These are phyloP conservation scores for Millerago galiae DNA, from an alignment of 805 yeast species.

Conservation along the genomic window DNA sequence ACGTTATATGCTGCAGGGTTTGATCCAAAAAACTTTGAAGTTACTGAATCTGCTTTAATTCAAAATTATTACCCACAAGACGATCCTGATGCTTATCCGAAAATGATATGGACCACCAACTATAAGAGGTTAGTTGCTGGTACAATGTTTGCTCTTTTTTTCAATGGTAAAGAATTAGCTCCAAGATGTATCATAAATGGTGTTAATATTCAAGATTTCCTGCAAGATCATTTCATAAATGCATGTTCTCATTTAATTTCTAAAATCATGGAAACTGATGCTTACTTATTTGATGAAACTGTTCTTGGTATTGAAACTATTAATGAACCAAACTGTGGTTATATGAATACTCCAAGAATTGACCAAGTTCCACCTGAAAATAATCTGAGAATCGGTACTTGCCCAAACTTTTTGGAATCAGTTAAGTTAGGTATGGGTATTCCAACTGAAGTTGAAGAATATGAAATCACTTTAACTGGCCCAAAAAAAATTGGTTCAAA, in stretches of 20 bases:
- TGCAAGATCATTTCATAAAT: constrained; percentile 56
- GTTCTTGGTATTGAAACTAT: constrained; percentile 76
- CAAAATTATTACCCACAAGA: constrained; percentile 47
- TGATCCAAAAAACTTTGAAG: constrained; percentile 64
- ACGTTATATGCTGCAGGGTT: constrained; percentile 85
- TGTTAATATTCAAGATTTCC: constrained; percentile 67
- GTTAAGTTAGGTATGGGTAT: constrained; percentile 76
- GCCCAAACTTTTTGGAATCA: constrained; percentile 76
- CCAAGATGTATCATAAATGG: constrained; percentile 72
- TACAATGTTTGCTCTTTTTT: constrained; percentile 82
- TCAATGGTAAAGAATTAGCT: constrained; percentile 69
- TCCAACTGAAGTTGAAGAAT: constrained; percentile 59
- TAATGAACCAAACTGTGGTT: constrained; percentile 82
- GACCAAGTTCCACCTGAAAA: constrained; percentile 49
- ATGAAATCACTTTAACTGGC: constrained; percentile 68
- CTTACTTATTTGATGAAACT: constrained; percentile 40
- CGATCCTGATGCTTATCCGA: constrained; percentile 45
- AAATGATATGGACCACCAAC: constrained; percentile 93
- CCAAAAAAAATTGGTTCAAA: constrained; percentile 58
- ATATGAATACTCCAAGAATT: constrained; percentile 57
- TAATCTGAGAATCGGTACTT: constrained; percentile 67
- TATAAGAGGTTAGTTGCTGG: constrained; percentile 68
- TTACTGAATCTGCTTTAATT: constrained; percentile 73
- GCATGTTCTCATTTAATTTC: constrained; percentile 46
- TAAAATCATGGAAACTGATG: constrained; percentile 33